Evolutionary conservation across 176 grass and related monocot genomes (phyloP), one percentile per base, ranked within the genome.

Genomic region (Hordeum vulgare): DNA sequence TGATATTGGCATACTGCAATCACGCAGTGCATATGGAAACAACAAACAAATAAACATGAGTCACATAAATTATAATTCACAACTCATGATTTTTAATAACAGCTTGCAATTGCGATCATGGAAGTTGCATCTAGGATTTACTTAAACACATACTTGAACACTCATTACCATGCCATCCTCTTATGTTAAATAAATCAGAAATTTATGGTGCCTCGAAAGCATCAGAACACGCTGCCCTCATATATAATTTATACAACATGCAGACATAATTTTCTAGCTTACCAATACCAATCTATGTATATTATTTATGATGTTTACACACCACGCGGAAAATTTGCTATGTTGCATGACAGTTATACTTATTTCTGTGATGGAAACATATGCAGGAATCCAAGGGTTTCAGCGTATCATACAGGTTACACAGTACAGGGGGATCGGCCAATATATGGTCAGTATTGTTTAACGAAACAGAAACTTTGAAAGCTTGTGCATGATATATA

Each of bases 321-420:
- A 24, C 23, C 62, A 71, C 26, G 63, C 6, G 40, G 18, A 23
- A 61, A 68, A 42, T 23, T 59, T 49, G 75, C 58, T 24, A 75
- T 61, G 9, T 76, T 41, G 11, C 59, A 80, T 37, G 11, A 54
- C 61, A 81, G 36, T 63, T 62, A 74, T 68, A 79, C 53, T 80
- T 75, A 77, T 82, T 45, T 34, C 33, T 68, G 10, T 87, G 25
- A 84, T 83, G n/a, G 20, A 17, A 77, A 74, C 7, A 40, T 73
- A 53, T 89, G 51, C 84, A 94, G 92, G 90, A 77, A 85, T 84
- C 84, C 68, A 61, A 91, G 66, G 67, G 80, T 73, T 59, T 25
- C 79, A 73, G 73, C 81, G 18, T 89, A 94, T 64, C 82, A 85
- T 84, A 69, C 79, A 68, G 82, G 81, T 60, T 90, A 77, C 26